Evolutionary conservation across 768 basidiomycete species (phyloP).

Genomic region (Megacollybia marginata): DNA sequence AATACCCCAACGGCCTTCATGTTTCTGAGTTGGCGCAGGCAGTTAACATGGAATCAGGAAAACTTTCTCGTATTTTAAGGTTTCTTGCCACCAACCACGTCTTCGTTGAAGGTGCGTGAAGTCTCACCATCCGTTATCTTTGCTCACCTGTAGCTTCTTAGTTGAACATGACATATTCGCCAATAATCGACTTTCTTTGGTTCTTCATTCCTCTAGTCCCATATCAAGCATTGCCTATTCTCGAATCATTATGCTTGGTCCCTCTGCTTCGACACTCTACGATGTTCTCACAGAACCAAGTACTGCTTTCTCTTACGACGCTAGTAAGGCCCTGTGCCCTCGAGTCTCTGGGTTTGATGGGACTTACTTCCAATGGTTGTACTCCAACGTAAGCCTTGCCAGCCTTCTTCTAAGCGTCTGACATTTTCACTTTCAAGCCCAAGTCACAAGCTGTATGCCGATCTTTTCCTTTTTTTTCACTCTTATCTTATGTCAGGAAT

Average conservation of each 20-base stretch:
- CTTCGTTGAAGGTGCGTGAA: constrained; percentile 3
- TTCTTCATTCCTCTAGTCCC: background rate
- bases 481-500: background rate
- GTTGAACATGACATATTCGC: constrained; percentile 4
- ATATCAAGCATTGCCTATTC: background rate
- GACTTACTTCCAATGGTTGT: constrained; percentile 3
- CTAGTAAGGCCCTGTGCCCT: constrained; percentile 11
- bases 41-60: constrained; percentile 1
- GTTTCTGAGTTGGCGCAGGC: constrained; percentile 1
- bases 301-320: constrained; percentile 7
- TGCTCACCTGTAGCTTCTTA: background rate
- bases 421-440: background rate
- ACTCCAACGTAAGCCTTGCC: background rate
- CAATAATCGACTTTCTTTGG: constrained; percentile 6
- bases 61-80: constrained; percentile 5
- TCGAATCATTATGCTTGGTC: background rate
- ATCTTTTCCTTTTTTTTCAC: background rate
- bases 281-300: constrained; percentile 10
- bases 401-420: background rate
- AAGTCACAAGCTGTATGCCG: background rate
- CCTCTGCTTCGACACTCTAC: background rate
- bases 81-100: constrained; percentile 1
- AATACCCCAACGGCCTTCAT: constrained; percentile 6
- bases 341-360: constrained; percentile 6
- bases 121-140: background rate